Base-by-base conservation (phyloP, 176 grass and related monocot species). In the Calamus simplicifolius region DNA sequence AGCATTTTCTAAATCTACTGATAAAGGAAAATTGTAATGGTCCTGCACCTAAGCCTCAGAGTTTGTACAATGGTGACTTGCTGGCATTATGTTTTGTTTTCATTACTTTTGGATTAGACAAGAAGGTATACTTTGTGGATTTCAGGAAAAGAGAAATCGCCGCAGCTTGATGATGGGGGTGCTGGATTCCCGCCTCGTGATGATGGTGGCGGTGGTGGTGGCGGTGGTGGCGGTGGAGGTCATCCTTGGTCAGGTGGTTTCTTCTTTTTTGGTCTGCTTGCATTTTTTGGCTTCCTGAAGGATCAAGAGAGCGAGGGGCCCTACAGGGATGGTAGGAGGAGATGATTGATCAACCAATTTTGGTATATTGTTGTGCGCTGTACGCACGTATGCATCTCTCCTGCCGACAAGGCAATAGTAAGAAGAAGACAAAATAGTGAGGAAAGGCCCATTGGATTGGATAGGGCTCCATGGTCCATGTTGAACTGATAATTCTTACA, bases 211-310 rank as follows among this genome's bases (percentile, higher is more conserved):
- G 62, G 49, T 1, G 62, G 62, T 2, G 62, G 62, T 0, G 62
- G 62, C 0, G 62, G 49, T 4, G 62, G 62, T 6, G 48, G 48
- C 2, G 49, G 62, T 28, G 62, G 62, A 51, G 51, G 23, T 65
- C 35, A 43, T 43, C 35, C 35, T 43, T 65, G 25, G 17, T 65
- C 48, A 0, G 62, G 62, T 6, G 62, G 62, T 18, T 65, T 65
- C n/a, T 52, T 27, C 49, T 52, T 65, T 14, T 65, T 65, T 52
- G 14, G 48, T 28, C n/a, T 65, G 5, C 31, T 65, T 16, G 3
- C 51, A 52, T 51, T 65, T 16, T 28, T 65, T 51, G 62, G 51
- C 27, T 65, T 51, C 62, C 51, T 65, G 62, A 65, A 65, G 62
- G 62, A 65, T 21, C 62, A 51, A 27, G 62, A 65, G 25, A 49